Evolutionary conservation across 1,284 basidiomycete species (phyloP).

Genomic region (Boletus holoroseus): DNA sequence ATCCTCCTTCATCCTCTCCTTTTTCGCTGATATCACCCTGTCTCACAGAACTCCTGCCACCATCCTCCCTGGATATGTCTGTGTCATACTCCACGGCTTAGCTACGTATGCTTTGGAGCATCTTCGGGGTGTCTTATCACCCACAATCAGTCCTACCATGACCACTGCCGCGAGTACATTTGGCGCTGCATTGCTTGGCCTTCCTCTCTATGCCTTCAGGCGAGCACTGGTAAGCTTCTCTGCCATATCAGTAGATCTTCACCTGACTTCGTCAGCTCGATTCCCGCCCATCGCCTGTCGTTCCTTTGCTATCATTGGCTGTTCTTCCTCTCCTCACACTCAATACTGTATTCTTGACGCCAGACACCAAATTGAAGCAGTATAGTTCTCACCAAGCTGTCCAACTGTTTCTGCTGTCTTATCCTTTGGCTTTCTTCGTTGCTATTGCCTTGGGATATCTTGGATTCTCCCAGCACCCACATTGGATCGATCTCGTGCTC

Average conservation of each 20-base stretch:
- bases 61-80: constrained; percentile 58
- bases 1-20: constrained; percentile 43
- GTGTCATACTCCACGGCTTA: constrained; percentile 53
- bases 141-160: constrained; percentile 50
- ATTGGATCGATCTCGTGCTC: constrained; percentile 51
- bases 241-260: background rate
- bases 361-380: constrained; percentile 46
- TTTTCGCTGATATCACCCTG: constrained; percentile 52
- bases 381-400: constrained; percentile 44
- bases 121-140: constrained; percentile 50
- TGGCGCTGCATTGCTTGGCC: constrained; percentile 56
- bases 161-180: constrained; percentile 51
- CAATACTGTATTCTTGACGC: constrained; percentile 52
- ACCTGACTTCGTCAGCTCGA: constrained; percentile 34
- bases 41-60: constrained; percentile 42
- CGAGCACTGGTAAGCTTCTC: constrained; percentile 48
- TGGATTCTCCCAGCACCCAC: constrained; percentile 50
- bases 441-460: constrained; percentile 47
- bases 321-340: constrained; percentile 57
- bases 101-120: constrained; percentile 58
- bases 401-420: constrained; percentile 53
- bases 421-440: constrained; percentile 42
- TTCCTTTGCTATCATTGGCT: constrained; percentile 51
- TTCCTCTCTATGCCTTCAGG: constrained; percentile 59
- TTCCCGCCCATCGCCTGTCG: constrained; percentile 35